Conservation (phyloP, 345 rosid genomes). For the Reutealis trisperma region DNA sequence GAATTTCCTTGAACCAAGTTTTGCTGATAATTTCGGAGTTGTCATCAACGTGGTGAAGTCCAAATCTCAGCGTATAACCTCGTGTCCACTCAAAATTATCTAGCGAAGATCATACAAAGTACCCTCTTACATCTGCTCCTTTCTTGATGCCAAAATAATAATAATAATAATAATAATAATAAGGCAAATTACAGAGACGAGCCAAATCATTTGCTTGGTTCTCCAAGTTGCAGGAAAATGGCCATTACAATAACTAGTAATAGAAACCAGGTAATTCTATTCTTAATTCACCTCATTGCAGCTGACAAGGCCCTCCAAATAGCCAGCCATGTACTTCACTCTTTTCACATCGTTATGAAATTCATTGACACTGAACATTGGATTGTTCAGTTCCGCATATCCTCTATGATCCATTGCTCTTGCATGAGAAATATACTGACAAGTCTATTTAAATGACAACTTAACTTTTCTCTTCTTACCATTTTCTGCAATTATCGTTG, state of each 20-base stretch:
- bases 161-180: no score
- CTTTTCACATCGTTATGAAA: conserved; percentile 41
- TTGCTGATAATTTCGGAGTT: conserved; percentile 64
- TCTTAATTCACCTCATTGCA: conserved; percentile 49
- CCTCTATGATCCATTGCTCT: no score
- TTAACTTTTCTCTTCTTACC: conserved; percentile 37
- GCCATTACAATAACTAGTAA: no score
- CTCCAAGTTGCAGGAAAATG: no score
- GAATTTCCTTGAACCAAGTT: conserved; percentile 56
- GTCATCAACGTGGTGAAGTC: conserved; percentile 60
- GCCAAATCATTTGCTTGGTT: no score
- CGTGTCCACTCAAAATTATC: conserved; percentile 75
- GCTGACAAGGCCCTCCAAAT: conserved; percentile 45
- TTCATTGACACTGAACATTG: neutral
- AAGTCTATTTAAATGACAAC: no score
- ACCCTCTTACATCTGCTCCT: conserved; percentile 80
- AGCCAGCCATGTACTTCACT: conserved; percentile 50
- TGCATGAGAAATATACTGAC: no score
- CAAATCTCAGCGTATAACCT: conserved; percentile 58
- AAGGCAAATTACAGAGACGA: no score
- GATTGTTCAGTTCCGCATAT: no score
- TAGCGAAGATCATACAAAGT: conserved; percentile 70
- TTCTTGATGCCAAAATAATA: conserved; percentile 27
- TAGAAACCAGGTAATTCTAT: no score
- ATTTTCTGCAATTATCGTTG: conserved; percentile 58